Conservation (phyloP, 345 rosid species). For the rapeseed (Brassica napus) region Da-Ae NC_063442.1:30599501-30600000, state of each 20-base stretch:
- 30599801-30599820: background rate
- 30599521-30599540: background rate
- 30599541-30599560: background rate
- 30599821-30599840: background rate
- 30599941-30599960: slow-evolving; percentile 11
- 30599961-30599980: background rate
- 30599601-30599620: background rate
- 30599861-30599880: background rate
- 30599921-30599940: background rate
- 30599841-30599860: background rate
- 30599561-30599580: background rate
- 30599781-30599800: background rate
- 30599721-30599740: background rate
- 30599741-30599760: background rate
- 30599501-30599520: background rate
- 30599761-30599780: background rate
- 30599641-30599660: background rate
- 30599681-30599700: background rate
- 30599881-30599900: background rate
- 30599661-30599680: background rate
- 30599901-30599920: background rate
- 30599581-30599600: background rate
- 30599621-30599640: background rate
- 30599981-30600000: slow-evolving; percentile 10
- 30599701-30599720: background rate